Conservation (phyloP, 805 yeast genomes). For the Wickerhamiella cacticola region DNA sequence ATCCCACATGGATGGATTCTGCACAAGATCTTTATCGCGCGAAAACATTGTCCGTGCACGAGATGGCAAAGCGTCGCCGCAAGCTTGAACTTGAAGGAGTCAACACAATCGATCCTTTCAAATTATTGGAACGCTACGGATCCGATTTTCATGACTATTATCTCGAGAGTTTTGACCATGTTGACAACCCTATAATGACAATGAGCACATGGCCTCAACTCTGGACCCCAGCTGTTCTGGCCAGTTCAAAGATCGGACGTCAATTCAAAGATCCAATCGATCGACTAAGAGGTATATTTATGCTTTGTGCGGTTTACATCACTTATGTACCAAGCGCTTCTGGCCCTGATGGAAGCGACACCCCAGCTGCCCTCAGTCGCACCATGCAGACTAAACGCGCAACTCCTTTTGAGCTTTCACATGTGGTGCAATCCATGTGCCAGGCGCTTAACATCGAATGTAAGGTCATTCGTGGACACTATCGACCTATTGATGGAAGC, state of each 20-base stretch:
- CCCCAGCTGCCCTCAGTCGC: slow-evolving; percentile 18
- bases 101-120: slow-evolving; percentile 17
- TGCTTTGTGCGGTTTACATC: slow-evolving; percentile 51
- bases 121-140: slow-evolving; percentile 11
- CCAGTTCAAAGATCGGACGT: slow-evolving; percentile 40
- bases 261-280: slow-evolving; percentile 45
- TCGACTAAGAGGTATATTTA: slow-evolving; percentile 50
- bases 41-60: slow-evolving; percentile 53
- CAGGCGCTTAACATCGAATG: slow-evolving; percentile 57
- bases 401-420: slow-evolving; percentile 60
- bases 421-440: slow-evolving; percentile 62
- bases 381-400: slow-evolving; percentile 40
- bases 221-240: slow-evolving; percentile 44
- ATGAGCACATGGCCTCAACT: slow-evolving; percentile 31
- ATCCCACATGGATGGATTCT: slow-evolving; percentile 38
- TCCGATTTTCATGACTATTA: slow-evolving; percentile 21
- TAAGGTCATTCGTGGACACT: slow-evolving; percentile 69
- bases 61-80: slow-evolving; percentile 57
- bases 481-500: slow-evolving; percentile 63
- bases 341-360: slow-evolving; percentile 21
- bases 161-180: slow-evolving; percentile 22
- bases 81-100: slow-evolving; percentile 29
- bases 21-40: slow-evolving; percentile 59
- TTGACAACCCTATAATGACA: slow-evolving; percentile 25
- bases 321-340: slow-evolving; percentile 30